A percentile compares a stretch with the other conserved stretches of the same genome.
phyloP scores from a whole-genome alignment of 805 yeast genomes.

The Cyberlindnera galapagoensis region DNA sequence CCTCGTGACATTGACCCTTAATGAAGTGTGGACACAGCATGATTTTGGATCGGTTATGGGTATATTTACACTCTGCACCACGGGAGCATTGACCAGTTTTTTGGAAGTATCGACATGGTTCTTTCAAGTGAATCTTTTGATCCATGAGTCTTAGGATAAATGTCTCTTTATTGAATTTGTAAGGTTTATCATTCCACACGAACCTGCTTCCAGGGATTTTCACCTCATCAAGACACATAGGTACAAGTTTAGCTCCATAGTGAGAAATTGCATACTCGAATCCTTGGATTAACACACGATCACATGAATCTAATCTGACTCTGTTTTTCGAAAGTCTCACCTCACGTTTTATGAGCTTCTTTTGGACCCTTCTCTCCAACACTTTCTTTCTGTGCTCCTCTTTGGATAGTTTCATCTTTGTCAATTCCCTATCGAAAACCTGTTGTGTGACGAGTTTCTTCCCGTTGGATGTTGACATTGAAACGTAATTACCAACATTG shows the following conservation, averaged over 20 bases:
- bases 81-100: slow-evolving; percentile 37
- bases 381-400: slow-evolving; percentile 21
- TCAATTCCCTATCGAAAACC: slow-evolving; percentile 29
- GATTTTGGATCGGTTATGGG: slow-evolving; percentile 44
- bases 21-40: slow-evolving; percentile 49
- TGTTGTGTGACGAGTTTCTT: slow-evolving; percentile 33
- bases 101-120: slow-evolving; percentile 24
- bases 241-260: slow-evolving; percentile 35
- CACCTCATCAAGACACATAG: slow-evolving; percentile 29
- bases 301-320: slow-evolving; percentile 36
- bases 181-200: no score
- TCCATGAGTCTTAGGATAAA: slow-evolving; percentile 17
- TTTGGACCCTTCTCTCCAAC: slow-evolving; percentile 13
- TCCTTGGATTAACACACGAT: slow-evolving; percentile 37
- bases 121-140: slow-evolving; percentile 19
- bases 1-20: slow-evolving; percentile 37
- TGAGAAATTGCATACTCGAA: slow-evolving; percentile 37
- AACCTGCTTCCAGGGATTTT: no score
- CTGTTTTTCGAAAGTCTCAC: slow-evolving; percentile 25
- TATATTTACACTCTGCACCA: slow-evolving; percentile 44
- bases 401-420: slow-evolving; percentile 16
- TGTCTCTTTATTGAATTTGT: no score
- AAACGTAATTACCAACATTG: slow-evolving; percentile 24
- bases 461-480: slow-evolving; percentile 30
- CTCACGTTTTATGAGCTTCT: slow-evolving; percentile 16